Evolutionary conservation across 805 yeast genomes (phyloP).

Genomic region (Candida ponderosae): DNA sequence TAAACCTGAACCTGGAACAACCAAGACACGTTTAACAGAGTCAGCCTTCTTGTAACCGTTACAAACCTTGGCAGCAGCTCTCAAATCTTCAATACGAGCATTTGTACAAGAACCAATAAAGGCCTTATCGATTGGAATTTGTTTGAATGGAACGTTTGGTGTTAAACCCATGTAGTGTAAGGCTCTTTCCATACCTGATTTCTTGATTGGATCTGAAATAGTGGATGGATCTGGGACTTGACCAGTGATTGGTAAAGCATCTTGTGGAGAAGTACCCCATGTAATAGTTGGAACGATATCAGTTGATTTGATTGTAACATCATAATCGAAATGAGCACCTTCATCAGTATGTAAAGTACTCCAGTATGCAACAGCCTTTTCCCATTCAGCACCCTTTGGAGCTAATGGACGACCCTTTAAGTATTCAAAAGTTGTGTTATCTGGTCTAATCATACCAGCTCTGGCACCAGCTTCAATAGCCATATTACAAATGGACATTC

Average conservation of each 20-base stretch:
- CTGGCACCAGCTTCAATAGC: conserved; percentile 98
- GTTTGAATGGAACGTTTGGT: conserved; percentile 72
- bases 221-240: conserved; percentile 84
- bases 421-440: conserved; percentile 80
- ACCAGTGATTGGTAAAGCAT: conserved; percentile 91
- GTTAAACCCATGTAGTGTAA: conserved; percentile 85
- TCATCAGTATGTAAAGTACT: conserved; percentile 78
- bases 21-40: conserved; percentile 73
- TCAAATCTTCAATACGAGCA: conserved; percentile 92
- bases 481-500: conserved; percentile 99
- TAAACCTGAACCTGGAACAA: conserved; percentile 97
- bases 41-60: conserved; percentile 84
- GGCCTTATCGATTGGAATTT: conserved; percentile 82
- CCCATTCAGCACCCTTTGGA: conserved; percentile 93
- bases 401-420: conserved; percentile 91
- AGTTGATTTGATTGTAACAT: conserved; percentile 68
- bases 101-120: conserved; percentile 98
- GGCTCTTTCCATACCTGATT: conserved; percentile 85
- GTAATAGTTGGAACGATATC: conserved; percentile 95
- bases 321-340: conserved; percentile 84
- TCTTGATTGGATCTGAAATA: conserved; percentile 63
- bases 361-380: conserved; percentile 91
- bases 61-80: conserved; percentile 91
- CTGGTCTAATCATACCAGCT: conserved; percentile 99
- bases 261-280: conserved; percentile 99